These are phyloP conservation scores for Diaporthe sp. DNA, from an alignment of 2,329 filamentous ascomycete species.

Conservation along the genomic window DNA sequence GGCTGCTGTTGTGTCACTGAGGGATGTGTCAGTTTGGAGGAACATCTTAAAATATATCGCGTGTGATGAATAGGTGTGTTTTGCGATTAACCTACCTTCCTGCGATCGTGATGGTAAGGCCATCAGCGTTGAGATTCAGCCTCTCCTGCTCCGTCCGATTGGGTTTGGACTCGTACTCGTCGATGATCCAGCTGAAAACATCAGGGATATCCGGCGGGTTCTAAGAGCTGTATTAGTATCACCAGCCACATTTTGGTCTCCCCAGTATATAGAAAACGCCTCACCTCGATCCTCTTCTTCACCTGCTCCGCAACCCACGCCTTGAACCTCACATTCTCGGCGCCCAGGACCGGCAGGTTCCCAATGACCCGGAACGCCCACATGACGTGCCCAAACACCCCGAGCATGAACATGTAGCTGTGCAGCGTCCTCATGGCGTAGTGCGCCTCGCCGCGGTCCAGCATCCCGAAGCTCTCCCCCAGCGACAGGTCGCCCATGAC, in stretches of 20 bases:
- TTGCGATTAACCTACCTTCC: conserved; percentile 29
- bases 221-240: conserved; percentile 14
- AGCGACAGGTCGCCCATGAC: conserved; percentile 36
- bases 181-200: conserved; percentile 34
- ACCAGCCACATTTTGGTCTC: background rate
- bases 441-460: conserved; percentile 28
- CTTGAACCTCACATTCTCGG: conserved; percentile 28
- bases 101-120: conserved; percentile 30
- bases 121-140: conserved; percentile 26
- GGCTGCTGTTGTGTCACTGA: conserved; percentile 33
- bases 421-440: conserved; percentile 27
- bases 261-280: background rate
- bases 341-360: conserved; percentile 14
- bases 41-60: too few species aligned
- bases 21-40: background rate
- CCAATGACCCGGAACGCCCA: conserved; percentile 16
- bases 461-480: conserved; percentile 35
- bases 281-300: conserved; percentile 33
- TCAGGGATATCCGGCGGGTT: conserved; percentile 33
- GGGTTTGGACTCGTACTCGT: conserved; percentile 27
- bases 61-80: too few species aligned
- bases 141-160: conserved; percentile 13
- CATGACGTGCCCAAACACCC: conserved; percentile 26
- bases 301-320: conserved; percentile 26
- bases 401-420: conserved; percentile 33